These are phyloP conservation scores for Leptodermis oblonga DNA, from an alignment of 257 asterid genomes.

Conservation along the genomic window DNA sequence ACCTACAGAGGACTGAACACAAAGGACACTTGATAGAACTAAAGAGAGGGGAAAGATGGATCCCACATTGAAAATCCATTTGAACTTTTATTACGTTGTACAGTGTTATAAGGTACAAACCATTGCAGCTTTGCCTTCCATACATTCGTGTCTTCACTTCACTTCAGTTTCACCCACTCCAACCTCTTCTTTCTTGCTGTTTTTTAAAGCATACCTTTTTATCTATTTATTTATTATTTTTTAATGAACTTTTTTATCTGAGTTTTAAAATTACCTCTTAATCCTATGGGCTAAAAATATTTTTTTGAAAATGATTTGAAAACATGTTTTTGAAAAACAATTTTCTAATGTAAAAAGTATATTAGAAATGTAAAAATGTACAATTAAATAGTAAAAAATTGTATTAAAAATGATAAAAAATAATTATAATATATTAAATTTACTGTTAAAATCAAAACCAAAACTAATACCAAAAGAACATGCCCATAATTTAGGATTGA, in stretches of 20 bases:
- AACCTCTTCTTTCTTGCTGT: not conserved
- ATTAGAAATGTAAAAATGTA: too few species aligned
- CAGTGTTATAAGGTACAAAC: not conserved
- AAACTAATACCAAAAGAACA: too few species aligned
- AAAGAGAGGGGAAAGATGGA: conserved; percentile 32
- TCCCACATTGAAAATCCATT: conserved; percentile 38
- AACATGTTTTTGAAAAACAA: too few species aligned
- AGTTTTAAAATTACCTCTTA: too few species aligned
- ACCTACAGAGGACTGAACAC: conserved; percentile 39
- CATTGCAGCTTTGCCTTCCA: conserved; percentile 2
- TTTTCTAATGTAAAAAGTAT: too few species aligned
- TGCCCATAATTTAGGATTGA: too few species aligned
- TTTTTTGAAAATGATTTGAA: too few species aligned
- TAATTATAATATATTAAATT: too few species aligned
- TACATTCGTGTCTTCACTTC: conserved; percentile 2
- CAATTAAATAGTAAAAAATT: too few species aligned
- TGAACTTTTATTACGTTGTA: conserved; percentile 16
- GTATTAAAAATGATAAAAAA: too few species aligned
- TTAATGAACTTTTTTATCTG: not conserved
- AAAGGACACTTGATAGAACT: conserved; percentile 30
- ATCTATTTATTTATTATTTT: not conserved
- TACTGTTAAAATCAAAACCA: too few species aligned
- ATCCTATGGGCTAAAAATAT: too few species aligned
- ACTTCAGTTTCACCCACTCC: not conserved
- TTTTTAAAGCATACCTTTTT: not conserved